Conservation (phyloP, 768 basidiomycete species). For the Hygrocybe coccinea region DNA sequence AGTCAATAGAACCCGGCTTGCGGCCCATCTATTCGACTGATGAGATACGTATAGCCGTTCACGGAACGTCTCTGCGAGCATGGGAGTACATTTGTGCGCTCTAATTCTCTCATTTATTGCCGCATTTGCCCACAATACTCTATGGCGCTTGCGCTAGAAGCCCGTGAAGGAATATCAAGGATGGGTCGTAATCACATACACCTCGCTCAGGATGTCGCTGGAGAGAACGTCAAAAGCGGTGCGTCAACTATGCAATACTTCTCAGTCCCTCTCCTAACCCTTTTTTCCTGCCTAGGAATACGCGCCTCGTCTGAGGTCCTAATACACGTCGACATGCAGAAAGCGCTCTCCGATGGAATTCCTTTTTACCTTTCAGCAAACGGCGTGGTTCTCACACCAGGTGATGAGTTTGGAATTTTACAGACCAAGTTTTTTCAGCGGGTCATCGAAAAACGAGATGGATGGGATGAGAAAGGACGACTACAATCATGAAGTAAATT, state of each 20-base stretch:
- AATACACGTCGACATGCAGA: constrained; percentile 59
- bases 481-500: too few relatives aligned
- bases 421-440: constrained; percentile 48
- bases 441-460: too few relatives aligned
- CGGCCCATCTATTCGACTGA: constrained; percentile 43
- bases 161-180: constrained; percentile 49
- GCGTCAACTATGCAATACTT: not conserved
- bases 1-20: constrained; percentile 39
- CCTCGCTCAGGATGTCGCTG: constrained; percentile 54
- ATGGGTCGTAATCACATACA: constrained; percentile 76
- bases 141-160: constrained; percentile 28
- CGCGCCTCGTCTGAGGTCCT: constrained; percentile 48
- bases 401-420: constrained; percentile 52
- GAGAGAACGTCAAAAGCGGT: constrained; percentile 56
- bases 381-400: constrained; percentile 66
- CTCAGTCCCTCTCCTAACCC: not conserved
- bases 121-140: not conserved
- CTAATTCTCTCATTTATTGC: constrained; percentile 7
- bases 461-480: too few relatives aligned
- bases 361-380: constrained; percentile 58
- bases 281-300: not conserved
- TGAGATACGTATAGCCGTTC: constrained; percentile 51
- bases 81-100: constrained; percentile 52
- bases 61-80: constrained; percentile 52
- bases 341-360: constrained; percentile 48